These are phyloP conservation scores for Stachybotrys chlorohalonatus DNA, from an alignment of 2,329 filamentous ascomycete species.

Conservation along the genomic window DNA sequence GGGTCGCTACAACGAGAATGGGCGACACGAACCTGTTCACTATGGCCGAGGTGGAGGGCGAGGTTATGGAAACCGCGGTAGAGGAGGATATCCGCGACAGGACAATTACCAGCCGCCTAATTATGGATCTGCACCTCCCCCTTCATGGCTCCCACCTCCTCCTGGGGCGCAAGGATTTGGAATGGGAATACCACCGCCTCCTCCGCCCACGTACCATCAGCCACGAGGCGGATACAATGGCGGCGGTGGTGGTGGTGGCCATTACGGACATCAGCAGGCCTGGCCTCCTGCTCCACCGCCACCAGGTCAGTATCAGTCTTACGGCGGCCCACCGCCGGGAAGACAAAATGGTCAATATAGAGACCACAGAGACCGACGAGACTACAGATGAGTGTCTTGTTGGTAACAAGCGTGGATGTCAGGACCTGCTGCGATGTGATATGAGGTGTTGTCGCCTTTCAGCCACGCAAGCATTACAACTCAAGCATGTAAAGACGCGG, in stretches of 20 bases:
- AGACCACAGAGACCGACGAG: constrained; percentile 7
- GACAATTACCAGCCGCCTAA: constrained; percentile 11
- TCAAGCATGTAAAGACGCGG: too few species aligned
- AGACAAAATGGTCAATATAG: not conserved
- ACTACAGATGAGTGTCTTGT: constrained; percentile 10
- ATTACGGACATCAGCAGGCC: constrained; percentile 6
- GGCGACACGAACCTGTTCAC: constrained; percentile 15
- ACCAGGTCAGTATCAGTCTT: not conserved
- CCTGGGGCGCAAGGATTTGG: constrained; percentile 23
- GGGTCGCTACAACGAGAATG: constrained; percentile 9
- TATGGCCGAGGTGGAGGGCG: constrained; percentile 15
- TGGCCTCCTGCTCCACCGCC: not conserved
- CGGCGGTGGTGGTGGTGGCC: not conserved
- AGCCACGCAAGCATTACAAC: too few species aligned
- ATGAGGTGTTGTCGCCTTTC: not conserved
- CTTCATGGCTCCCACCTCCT: constrained; percentile 16
- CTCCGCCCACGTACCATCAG: constrained; percentile 14
- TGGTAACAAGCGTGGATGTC: not conserved
- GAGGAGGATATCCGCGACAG: constrained; percentile 10
- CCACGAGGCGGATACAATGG: constrained; percentile 7
- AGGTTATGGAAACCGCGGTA: constrained; percentile 5
- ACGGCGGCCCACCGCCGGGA: not conserved
- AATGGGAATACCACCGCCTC: constrained; percentile 22
- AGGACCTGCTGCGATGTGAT: not conserved
- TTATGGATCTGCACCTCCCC: constrained; percentile 5